Evolutionary conservation across 116 monocot genomes (phyloP).

Genomic region (Iris pallida): DNA sequence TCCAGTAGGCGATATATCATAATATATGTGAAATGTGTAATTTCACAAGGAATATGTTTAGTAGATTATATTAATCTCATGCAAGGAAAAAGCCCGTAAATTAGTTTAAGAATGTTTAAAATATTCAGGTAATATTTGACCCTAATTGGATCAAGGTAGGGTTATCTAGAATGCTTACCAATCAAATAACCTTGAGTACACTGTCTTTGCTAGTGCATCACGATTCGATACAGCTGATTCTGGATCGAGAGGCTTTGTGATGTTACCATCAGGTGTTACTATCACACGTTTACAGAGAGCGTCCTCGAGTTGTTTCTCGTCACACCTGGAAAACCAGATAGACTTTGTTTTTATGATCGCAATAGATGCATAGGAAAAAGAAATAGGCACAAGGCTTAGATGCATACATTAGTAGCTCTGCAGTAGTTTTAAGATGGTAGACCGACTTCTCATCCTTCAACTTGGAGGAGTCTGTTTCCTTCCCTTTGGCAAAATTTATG

Average conservation of each 20-base stretch:
- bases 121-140: too few relatives aligned
- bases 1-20: too few relatives aligned
- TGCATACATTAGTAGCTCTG: constrained; percentile 78
- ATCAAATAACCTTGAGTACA: constrained; percentile 91
- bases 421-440: constrained; percentile 70
- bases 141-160: too few relatives aligned
- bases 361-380: constrained; percentile 3
- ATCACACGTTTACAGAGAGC: constrained; percentile 84
- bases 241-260: constrained; percentile 92
- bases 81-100: too few relatives aligned
- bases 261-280: constrained; percentile 95
- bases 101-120: too few relatives aligned
- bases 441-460: constrained; percentile 67
- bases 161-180: constrained; percentile 50
- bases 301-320: constrained; percentile 58
- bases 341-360: background rate
- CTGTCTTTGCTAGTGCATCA: constrained; percentile 92
- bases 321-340: constrained; percentile 50
- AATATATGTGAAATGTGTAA: too few relatives aligned
- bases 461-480: constrained; percentile 87
- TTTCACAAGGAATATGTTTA: too few relatives aligned
- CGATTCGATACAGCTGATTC: constrained; percentile 73
- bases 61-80: too few relatives aligned
- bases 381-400: constrained; percentile 2
- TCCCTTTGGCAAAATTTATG: constrained; percentile 82